Conservation (phyloP, 2,329 filamentous ascomycete genomes). For the Elsinoe batatas region DNA sequence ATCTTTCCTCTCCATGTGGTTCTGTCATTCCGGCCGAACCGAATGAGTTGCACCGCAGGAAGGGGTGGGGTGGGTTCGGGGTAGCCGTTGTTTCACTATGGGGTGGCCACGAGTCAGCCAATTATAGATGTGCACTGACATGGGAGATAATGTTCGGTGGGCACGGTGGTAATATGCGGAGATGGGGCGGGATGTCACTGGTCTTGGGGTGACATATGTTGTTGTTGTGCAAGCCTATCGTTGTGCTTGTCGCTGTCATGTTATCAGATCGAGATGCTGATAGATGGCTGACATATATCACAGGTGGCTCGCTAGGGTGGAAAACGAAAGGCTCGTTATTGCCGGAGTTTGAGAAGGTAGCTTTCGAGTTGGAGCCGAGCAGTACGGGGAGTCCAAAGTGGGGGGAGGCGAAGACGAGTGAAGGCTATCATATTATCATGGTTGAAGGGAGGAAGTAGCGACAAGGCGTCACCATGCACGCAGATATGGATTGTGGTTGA, state of each 20-base stretch:
- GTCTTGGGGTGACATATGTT: neutral
- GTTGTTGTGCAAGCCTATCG: neutral
- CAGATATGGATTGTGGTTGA: neutral
- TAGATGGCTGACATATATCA: constrained; percentile 8
- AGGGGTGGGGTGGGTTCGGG: neutral
- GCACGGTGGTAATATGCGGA: neutral
- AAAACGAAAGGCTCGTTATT: constrained; percentile 59
- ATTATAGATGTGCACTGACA: neutral
- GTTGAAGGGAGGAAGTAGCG: constrained; percentile 55
- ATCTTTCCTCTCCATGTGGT: no score
- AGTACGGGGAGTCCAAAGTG: constrained; percentile 54
- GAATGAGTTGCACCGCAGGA: no score
- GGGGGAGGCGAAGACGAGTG: constrained; percentile 61
- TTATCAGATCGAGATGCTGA: neutral
- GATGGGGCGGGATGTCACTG: neutral
- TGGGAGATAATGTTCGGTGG: neutral
- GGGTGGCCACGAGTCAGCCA: neutral
- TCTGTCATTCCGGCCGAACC: no score
- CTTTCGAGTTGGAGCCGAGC: constrained; percentile 58
- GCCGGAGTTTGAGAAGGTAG: constrained; percentile 61
- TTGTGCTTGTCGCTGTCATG: neutral
- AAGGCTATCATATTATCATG: constrained; percentile 76
- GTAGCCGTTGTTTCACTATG: neutral
- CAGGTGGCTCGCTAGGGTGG: constrained; percentile 64
- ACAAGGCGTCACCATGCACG: neutral